Percentiles rank a stretch among this genome's conserved stretches.
These are phyloP conservation scores for Mycena galericulata DNA, from an alignment of 768 basidiomycete genomes.

Conservation along the genomic window DNA sequence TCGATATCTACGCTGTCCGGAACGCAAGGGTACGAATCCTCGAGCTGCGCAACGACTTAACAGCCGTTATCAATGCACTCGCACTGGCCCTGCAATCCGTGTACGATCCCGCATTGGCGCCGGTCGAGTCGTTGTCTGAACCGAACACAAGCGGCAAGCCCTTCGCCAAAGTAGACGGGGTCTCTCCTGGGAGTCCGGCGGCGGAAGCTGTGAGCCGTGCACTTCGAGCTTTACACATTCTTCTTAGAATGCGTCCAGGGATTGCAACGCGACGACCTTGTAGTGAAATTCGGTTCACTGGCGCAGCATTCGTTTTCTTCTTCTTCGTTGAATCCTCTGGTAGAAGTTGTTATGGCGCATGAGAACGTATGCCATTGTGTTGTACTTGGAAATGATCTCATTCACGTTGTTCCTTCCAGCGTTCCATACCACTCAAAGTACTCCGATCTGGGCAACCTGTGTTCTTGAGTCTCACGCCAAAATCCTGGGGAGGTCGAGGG, in stretches of 20 bases:
- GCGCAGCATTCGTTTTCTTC: constrained; percentile 63
- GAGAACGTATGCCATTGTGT: constrained; percentile 70
- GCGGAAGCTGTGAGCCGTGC: constrained; percentile 71
- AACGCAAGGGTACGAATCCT: constrained; percentile 62
- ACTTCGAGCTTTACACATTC: background rate
- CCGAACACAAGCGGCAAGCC: constrained; percentile 48
- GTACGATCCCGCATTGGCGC: constrained; percentile 61
- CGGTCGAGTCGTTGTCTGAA: constrained; percentile 38
- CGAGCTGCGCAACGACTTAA: constrained; percentile 84
- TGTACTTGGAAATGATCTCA: background rate
- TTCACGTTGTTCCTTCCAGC: constrained; percentile 52
- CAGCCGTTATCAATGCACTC: constrained; percentile 72
- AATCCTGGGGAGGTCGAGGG: constrained; percentile 90
- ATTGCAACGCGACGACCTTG: constrained; percentile 73
- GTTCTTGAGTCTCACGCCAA: constrained; percentile 72
- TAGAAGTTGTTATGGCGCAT: constrained; percentile 75
- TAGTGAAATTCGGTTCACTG: constrained; percentile 80
- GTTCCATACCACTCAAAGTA: constrained; percentile 68
- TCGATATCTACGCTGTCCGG: constrained; percentile 82
- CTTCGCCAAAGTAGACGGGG: constrained; percentile 86
- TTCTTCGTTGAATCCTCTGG: constrained; percentile 74
- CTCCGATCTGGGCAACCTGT: constrained; percentile 61
- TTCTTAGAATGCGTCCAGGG: constrained; percentile 59
- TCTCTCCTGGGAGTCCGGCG: constrained; percentile 87
- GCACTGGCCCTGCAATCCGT: constrained; percentile 76